A percentile compares a stretch with the other conserved stretches of the same genome.
These are phyloP conservation scores for Solanum chmielewskii DNA, from an alignment of 257 asterid genomes.

Conservation along the genomic window DNA sequence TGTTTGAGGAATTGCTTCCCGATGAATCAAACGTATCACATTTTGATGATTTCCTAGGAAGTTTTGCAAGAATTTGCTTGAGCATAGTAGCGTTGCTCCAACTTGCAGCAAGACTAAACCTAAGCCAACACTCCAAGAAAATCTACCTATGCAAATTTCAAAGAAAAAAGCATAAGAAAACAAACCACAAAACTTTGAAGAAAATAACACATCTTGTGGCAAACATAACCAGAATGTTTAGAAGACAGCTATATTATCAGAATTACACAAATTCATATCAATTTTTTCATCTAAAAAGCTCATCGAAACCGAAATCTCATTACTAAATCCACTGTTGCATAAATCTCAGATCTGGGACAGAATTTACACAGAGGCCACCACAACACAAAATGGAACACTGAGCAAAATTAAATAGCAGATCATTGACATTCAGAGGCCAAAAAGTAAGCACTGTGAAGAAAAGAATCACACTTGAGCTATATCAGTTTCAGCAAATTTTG, in stretches of 20 bases:
- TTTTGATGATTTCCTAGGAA: slow-evolving; percentile 34
- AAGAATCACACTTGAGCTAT: not conserved
- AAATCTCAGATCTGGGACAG: slow-evolving; percentile 15
- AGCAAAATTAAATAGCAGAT: slow-evolving; percentile 5
- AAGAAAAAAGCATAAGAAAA: not conserved
- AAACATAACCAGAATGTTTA: not conserved
- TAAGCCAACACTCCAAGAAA: not conserved
- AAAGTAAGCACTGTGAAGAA: not conserved
- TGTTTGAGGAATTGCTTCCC: slow-evolving; percentile 21
- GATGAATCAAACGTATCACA: slow-evolving; percentile 20
- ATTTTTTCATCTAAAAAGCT: not conserved
- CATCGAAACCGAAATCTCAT: not conserved
- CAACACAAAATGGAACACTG: not conserved
- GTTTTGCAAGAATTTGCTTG: slow-evolving; percentile 40
- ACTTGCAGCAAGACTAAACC: slow-evolving; percentile 1
- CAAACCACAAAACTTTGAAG: not conserved
- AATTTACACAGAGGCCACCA: not conserved
- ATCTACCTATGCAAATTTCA: not conserved
- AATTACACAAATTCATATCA: not conserved
- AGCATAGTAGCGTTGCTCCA: slow-evolving; percentile 31
- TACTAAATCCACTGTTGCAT: not conserved
- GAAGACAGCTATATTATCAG: not conserved
- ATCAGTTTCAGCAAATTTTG: not conserved
- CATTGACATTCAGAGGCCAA: not conserved
- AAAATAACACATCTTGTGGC: not conserved